Percentiles rank a stretch among this genome's conserved stretches.
These are phyloP conservation scores for Saccharomycopsis phalli DNA, from an alignment of 1,139 yeast genomes.

Conservation along the genomic window DNA sequence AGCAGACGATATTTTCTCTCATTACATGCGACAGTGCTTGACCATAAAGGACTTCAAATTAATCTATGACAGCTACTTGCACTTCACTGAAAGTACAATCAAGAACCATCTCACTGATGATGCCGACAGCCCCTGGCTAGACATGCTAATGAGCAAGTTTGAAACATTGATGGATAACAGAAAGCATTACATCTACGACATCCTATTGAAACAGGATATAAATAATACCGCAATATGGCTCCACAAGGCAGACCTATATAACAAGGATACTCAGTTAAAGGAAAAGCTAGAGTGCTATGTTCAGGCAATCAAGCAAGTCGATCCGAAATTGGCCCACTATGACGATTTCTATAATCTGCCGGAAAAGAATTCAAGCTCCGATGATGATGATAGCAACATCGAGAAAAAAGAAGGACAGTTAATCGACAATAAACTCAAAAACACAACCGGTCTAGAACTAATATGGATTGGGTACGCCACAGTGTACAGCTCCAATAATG, in stretches of 20 bases:
- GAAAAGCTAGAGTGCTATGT: constrained; percentile 50
- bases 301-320: constrained; percentile 56
- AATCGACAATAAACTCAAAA: constrained; percentile 26
- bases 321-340: constrained; percentile 44
- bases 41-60: constrained; percentile 57
- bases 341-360: constrained; percentile 10
- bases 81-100: constrained; percentile 48
- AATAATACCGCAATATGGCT: constrained; percentile 65
- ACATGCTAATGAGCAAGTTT: constrained; percentile 40
- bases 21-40: constrained; percentile 30
- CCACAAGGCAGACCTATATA: constrained; percentile 42
- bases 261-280: constrained; percentile 29
- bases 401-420: constrained; percentile 9
- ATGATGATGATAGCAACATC: constrained; percentile 18
- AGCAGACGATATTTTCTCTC: constrained; percentile 33
- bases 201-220: constrained; percentile 52
- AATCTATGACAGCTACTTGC: constrained; percentile 56
- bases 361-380: neutral
- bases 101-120: constrained; percentile 29
- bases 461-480: constrained; percentile 68
- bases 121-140: constrained; percentile 25
- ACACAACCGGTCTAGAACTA: constrained; percentile 35
- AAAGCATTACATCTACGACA: constrained; percentile 52
- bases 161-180: constrained; percentile 51
- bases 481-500: constrained; percentile 48